Evolutionary conservation across 2,329 filamentous ascomycete species (phyloP), one percentile per base, ranked within the genome.

Genomic region (Ceratocystis ficicola): DNA sequence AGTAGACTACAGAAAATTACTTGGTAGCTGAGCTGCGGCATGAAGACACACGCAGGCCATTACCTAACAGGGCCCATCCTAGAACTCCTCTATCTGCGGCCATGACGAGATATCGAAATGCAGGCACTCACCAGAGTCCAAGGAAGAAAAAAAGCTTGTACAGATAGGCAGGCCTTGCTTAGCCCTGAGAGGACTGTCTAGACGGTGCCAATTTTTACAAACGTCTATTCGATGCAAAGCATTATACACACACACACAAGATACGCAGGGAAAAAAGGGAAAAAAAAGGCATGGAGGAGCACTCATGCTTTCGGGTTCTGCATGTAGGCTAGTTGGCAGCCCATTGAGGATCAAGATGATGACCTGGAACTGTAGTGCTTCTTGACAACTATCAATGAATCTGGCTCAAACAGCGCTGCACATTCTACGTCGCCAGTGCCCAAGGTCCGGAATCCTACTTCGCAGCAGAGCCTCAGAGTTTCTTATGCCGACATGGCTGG

Each of bases 241-340:
- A 8, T 17, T 30, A 22, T 30, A 22, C 15, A 30, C 17, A 17
- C 3, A 15, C 15, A 55, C 44, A 48, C 15, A 20, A 48, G 17
- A n/a, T 2, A 28, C n/a, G 17, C 7, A 59, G 52, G 15, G 17
- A 25, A 17, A 17, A 17, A 32, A 30, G 5, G 25, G 3, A 57
- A 30, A 55, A 25, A 5, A 28, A 55, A 30, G 22, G n/a, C 1
- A 25, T 12, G n/a, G 22, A 15, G 52, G 25, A 30, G 28, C 6
- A n/a, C 52, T 32, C 48, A 25, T 52, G 48, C 48, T 25, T 52
- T 52, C 48, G 25, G 48, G 52, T 59, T 30, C 28, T 59, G 52
- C 52, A 59, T 20, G 10, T 32, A 59, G 52, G 28, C 52, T 59
- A 59, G 52, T 30, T 59, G 52, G 52, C 52, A 59, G 52, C 52